Conservation (phyloP, 1,284 basidiomycete genomes). For the Thecaphora thlaspeos region DNA sequence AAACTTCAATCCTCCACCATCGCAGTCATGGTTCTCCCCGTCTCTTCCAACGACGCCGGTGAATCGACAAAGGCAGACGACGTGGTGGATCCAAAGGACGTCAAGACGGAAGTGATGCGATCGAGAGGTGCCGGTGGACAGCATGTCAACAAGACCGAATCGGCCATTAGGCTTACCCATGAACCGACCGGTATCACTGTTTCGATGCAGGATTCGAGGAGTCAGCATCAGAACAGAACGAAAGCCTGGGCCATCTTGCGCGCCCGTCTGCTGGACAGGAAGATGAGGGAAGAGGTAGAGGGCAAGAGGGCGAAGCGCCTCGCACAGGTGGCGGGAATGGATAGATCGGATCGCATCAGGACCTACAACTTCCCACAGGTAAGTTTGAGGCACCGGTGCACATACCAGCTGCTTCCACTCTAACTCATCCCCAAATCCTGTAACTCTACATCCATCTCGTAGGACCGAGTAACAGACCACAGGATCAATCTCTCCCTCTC, state of each 20-base stretch:
- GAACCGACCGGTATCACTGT: slow-evolving; percentile 89
- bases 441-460: too few relatives aligned
- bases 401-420: too few relatives aligned
- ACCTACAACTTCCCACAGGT: slow-evolving; percentile 56
- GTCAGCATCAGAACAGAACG: slow-evolving; percentile 73
- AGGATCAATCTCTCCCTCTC: slow-evolving; percentile 47
- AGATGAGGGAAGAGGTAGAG: slow-evolving; percentile 43
- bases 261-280: slow-evolving; percentile 48
- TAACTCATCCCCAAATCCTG: too few relatives aligned
- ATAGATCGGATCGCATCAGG: slow-evolving; percentile 51
- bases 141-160: slow-evolving; percentile 99
- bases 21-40: slow-evolving; percentile 63
- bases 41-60: slow-evolving; percentile 55
- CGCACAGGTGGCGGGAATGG: slow-evolving; percentile 52
- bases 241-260: slow-evolving; percentile 54
- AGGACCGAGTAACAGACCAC: slow-evolving; percentile 55
- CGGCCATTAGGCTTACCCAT: slow-evolving; percentile 93
- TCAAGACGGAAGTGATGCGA: slow-evolving; percentile 89
- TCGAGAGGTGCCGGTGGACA: slow-evolving; percentile 94
- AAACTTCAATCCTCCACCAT: slow-evolving; percentile 91
- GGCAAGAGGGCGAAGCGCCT: slow-evolving; percentile 41
- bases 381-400: too few relatives aligned
- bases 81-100: slow-evolving; percentile 77
- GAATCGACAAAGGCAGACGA: slow-evolving; percentile 54
- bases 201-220: slow-evolving; percentile 96